Base-by-base conservation (phyloP, 2,329 filamentous ascomycete species). In the Didymella exigua region DNA sequence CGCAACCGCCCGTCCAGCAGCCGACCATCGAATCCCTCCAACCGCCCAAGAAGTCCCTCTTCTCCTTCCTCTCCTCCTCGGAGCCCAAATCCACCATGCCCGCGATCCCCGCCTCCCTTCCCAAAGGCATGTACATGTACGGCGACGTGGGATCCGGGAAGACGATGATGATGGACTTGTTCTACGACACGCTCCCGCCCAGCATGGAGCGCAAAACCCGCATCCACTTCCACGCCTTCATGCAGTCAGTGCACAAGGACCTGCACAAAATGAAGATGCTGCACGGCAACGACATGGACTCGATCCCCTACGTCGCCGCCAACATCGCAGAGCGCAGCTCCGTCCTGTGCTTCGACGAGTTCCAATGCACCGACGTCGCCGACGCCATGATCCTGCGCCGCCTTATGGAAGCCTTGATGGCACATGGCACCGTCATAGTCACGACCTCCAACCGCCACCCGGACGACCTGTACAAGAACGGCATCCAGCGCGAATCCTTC, bases 201-300 rank as follows among this genome's bases (percentile, higher is more conserved):
- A 88, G 89, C 56, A 92, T 98, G 61, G 84, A 82, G 53, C 86
- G 86, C 27, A 97, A 96, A 79, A 96, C 89, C 41, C 84, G 95
- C 42, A 97, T 99, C 69, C 95, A 99, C 79, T 99, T 99, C 77
- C 92, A 98, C 80, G 96, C 96, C 75, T 99, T 99, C 80, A 99
- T 99, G 95, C 95, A 98, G 76, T 90, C 96, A 75, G 89, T 98
- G 43, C 95, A 99, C 78, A 91, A 89, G 75, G 84, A 93, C 57
- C 79, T 98, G 67, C 95, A 98, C 79, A 86, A 86, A 71, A 88
- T 96, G 77, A 97, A 96, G 79, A 89, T 95, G 84, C 79, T 87
- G 66, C 86, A 96, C 73, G 95, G 95, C 26, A 92, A 87, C 71
- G 92, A 97, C 65, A 84, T 96, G 33, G 95, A 99, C 75, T 91